phyloP scores from a whole-genome alignment of 352 stramenopile species.

The Globisporangium middletonii region DNA sequence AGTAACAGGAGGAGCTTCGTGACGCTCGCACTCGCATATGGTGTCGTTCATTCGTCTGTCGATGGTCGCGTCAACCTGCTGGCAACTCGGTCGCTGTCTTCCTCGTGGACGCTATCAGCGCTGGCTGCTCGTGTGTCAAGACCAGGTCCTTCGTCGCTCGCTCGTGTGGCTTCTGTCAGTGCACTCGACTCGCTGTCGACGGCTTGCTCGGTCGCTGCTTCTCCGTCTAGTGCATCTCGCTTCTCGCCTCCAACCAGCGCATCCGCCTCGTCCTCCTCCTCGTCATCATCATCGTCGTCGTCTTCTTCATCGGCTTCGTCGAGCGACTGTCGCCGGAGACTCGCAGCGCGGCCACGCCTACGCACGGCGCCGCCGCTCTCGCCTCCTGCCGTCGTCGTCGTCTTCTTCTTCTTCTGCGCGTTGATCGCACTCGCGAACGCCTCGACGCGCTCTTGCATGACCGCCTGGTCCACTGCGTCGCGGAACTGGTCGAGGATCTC shows the following conservation, averaged over 20 bases:
- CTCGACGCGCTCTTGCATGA: conserved; percentile 55
- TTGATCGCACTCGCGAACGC: conserved; percentile 54
- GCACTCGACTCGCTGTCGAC: background rate
- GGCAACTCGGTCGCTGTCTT: background rate
- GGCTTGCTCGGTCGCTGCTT: background rate
- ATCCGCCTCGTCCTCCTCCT: too few relatives aligned
- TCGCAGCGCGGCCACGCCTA: background rate
- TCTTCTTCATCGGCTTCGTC: background rate
- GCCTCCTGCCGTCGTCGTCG: background rate
- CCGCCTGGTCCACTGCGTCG: conserved; percentile 44
- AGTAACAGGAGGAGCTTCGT: too few relatives aligned
- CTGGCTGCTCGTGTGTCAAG: background rate
- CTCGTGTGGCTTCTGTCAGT: background rate
- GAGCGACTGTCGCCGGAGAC: background rate
- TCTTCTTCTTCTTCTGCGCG: conserved; percentile 12
- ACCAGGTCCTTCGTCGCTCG: background rate
- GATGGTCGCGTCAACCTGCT: background rate
- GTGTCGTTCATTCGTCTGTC: background rate
- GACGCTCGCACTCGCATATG: background rate
- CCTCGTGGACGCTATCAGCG: too few relatives aligned
- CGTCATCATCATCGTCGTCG: background rate
- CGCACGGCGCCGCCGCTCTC: background rate
- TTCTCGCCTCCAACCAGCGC: too few relatives aligned
- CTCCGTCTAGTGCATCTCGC: background rate
- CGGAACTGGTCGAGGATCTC: conserved; percentile 49